These are phyloP conservation scores for Echinosophora koreensis DNA, from an alignment of 306 rosid species.

Conservation along the genomic window DNA sequence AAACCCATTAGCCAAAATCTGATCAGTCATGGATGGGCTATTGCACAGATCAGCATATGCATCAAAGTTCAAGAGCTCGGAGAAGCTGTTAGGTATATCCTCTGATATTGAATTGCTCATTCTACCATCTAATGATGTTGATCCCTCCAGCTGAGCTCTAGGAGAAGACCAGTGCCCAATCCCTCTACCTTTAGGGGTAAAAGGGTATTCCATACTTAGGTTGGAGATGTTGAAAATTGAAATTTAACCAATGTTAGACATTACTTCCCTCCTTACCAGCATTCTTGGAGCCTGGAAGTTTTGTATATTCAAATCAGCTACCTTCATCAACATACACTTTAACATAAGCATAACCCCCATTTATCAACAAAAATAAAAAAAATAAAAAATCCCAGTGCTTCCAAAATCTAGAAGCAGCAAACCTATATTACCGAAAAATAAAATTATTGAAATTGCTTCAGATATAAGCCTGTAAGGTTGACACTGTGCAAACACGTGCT, in stretches of 20 bases:
- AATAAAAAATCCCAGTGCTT: too few relatives aligned
- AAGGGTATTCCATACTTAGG: conserved; percentile 63
- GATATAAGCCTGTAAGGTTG: neutral
- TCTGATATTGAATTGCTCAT: conserved; percentile 56
- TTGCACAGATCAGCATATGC: conserved; percentile 65
- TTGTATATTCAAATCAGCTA: conserved; percentile 25
- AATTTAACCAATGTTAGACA: conserved; percentile 33
- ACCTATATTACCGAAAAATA: neutral
- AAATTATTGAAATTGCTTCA: conserved; percentile 7
- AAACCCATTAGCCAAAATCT: conserved; percentile 54
- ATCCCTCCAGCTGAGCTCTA: conserved; percentile 57
- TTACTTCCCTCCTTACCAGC: conserved; percentile 17
- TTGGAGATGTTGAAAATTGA: conserved; percentile 22
- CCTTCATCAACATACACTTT: conserved; percentile 39
- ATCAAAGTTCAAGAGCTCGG: conserved; percentile 74
- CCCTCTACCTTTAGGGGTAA: conserved; percentile 53
- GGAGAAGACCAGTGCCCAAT: conserved; percentile 59
- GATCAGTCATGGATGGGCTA: conserved; percentile 62
- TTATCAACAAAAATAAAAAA: too few relatives aligned
- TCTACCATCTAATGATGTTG: conserved; percentile 52
- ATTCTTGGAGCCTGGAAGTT: conserved; percentile 34
- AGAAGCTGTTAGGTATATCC: conserved; percentile 59
- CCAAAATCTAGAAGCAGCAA: conserved; percentile 32
- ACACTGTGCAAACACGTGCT: conserved; percentile 14
- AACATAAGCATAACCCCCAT: conserved; percentile 30